Percentiles rank a stretch among this genome's conserved stretches.
These are phyloP conservation scores for Pestalotiopsis sp. DNA, from an alignment of 2,329 filamentous ascomycete genomes.

Conservation along the genomic window DNA sequence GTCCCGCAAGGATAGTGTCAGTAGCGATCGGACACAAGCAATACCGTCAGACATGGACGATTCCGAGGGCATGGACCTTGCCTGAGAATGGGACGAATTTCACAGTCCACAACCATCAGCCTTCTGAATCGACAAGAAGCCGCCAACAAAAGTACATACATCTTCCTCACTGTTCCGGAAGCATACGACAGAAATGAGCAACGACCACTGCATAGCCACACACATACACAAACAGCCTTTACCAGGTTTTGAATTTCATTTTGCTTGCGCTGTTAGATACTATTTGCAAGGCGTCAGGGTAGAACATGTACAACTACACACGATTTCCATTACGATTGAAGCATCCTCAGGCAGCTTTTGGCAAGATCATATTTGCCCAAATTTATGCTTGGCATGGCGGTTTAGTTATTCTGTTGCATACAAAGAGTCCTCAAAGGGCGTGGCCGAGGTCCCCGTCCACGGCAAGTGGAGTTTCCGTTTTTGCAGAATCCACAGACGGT, in stretches of 20 bases:
- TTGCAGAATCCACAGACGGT: not conserved
- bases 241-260: not conserved
- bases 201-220: not conserved
- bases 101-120: not conserved
- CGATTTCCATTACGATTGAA: not conserved
- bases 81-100: conserved; percentile 19
- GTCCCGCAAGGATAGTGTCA: conserved; percentile 60
- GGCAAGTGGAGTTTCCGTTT: not conserved
- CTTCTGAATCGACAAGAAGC: not conserved
- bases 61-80: conserved; percentile 65
- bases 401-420: not conserved
- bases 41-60: conserved; percentile 62
- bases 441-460: not conserved
- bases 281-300: conserved; percentile 4
- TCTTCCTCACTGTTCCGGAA: not conserved
- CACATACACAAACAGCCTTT: not conserved
- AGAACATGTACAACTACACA: not conserved
- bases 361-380: not conserved
- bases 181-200: not conserved
- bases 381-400: not conserved
- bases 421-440: not conserved
- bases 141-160: not conserved
- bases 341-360: not conserved
- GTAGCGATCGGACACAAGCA: conserved; percentile 60
- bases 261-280: not conserved